Evolutionary conservation across 345 rosid genomes (phyloP), one percentile per base, ranked within the genome.

Genomic region (Syzygium jambos): DNA sequence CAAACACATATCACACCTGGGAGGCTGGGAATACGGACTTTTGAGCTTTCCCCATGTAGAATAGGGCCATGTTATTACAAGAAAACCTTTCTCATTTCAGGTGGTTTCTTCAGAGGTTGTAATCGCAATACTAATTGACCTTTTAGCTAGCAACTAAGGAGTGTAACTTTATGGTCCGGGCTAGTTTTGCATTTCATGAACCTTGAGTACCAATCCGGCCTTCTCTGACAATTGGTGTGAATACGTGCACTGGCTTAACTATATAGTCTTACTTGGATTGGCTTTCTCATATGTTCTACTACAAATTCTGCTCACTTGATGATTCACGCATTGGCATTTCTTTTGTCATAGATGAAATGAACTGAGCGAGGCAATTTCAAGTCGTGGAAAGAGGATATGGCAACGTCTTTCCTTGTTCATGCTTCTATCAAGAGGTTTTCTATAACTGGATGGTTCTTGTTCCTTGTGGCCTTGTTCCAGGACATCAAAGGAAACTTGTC

Each of bases 401-500:
- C 49, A 11, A 73, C 25, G 7, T 34, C 80, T 73, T 34, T 34
- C 25, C 5, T 73, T 73, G 80, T 56, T 56, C 61, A 56, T 56
- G 61, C n/a, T 56, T 56, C 61, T 56, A 56, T 73, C 80, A 34
- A 34, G 80, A 73, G 46, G 80, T 73, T 34, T 73, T 34, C 49
- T 34, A 34, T 73, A 22, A 73, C 49, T 84, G 57, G 89, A 52
- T 85, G 85, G 77, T 54, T 46, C 51, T 34, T 92, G 85, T 87
- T 87, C 65, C 54, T 88, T 83, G 73, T 90, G 38, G 52, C 88
- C 43, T 88, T 85, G 19, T 73, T 89, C 54, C 90, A 88, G 78
- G 85, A 87, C 77, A 51, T 53, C 38, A 83, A 84, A 89, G 89
- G 86, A 49, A 59, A 84, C 83, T 89, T 34, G 27, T 90, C 94